A percentile compares a stretch with the other conserved stretches of the same genome.
Evolutionary conservation across 2,329 filamentous ascomycete genomes (phyloP).

Genomic region (Penicillium sp.): DNA sequence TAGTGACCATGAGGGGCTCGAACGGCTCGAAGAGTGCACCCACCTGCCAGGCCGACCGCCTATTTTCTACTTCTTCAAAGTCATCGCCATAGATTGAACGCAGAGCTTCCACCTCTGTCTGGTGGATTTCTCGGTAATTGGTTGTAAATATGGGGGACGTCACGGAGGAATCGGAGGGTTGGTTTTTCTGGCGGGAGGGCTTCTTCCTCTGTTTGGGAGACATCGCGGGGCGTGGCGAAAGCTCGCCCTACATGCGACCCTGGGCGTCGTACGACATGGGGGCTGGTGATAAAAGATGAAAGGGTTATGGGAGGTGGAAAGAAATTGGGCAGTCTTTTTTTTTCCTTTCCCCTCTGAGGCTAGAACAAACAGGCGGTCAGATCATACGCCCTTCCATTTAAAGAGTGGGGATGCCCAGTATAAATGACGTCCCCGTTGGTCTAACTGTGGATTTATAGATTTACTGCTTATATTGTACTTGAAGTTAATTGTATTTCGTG

Average conservation of each 20-base stretch:
- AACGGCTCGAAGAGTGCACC: conserved; percentile 23
- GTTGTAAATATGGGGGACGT: conserved; percentile 40
- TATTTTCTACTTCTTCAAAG: conserved; percentile 69
- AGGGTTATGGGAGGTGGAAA: conserved; percentile 1
- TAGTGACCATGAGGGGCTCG: background rate
- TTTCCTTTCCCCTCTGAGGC: background rate
- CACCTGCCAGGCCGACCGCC: conserved; percentile 79
- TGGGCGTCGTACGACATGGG: conserved; percentile 16
- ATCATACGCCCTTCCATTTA: conserved; percentile 13
- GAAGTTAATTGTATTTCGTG: background rate
- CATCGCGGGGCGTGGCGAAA: conserved; percentile 40
- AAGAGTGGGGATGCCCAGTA: conserved; percentile 9
- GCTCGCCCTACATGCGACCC: conserved; percentile 23
- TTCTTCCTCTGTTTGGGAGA: conserved; percentile 46
- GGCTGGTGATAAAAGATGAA: background rate
- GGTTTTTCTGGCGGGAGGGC: conserved; percentile 34
- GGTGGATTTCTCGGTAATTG: conserved; percentile 79
- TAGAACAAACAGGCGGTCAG: conserved; percentile 24
- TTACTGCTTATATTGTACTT: background rate
- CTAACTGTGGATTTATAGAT: background rate
- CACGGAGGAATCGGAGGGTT: conserved; percentile 28
- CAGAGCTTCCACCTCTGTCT: conserved; percentile 81
- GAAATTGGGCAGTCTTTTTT: conserved; percentile 8
- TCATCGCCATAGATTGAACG: conserved; percentile 88
- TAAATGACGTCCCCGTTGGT: conserved; percentile 4